Conservation (phyloP, 495 filamentous ascomycete species). For the Rhypophila decipiens region DNA sequence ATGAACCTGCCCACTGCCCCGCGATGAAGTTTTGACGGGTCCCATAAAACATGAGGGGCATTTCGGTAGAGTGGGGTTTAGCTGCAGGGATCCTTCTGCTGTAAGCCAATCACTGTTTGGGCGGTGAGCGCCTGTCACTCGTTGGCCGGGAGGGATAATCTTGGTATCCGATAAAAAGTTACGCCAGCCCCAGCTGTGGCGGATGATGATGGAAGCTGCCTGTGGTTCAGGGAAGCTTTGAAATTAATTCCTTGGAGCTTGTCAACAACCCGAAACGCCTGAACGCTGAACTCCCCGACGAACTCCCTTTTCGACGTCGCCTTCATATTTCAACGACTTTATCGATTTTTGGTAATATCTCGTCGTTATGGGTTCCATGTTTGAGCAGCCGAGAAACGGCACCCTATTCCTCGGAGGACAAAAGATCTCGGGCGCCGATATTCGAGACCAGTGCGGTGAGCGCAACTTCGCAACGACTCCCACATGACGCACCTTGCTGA, state of each 20-base stretch:
- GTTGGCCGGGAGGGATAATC: slow-evolving; percentile 23
- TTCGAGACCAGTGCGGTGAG: slow-evolving; percentile 91
- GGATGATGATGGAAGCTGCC: slow-evolving; percentile 6
- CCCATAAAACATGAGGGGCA: slow-evolving; percentile 19
- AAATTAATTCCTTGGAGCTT: slow-evolving; percentile 20
- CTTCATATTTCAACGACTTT: not conserved
- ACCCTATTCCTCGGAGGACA: slow-evolving; percentile 86
- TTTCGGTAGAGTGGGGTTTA: slow-evolving; percentile 6
- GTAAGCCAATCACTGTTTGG: not conserved
- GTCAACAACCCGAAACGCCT: slow-evolving; percentile 17
- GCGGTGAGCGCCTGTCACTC: not conserved
- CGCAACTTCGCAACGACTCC: too few species aligned
- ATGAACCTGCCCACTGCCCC: too few species aligned
- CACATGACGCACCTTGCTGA: not conserved
- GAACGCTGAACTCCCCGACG: too few species aligned
- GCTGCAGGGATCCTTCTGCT: slow-evolving; percentile 4
- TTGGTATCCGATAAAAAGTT: slow-evolving; percentile 28
- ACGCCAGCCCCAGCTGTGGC: slow-evolving; percentile 3
- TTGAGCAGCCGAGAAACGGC: slow-evolving; percentile 82
- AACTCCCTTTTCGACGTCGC: slow-evolving; percentile 1
- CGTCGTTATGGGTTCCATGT: slow-evolving; percentile 72
- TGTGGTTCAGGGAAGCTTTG: slow-evolving; percentile 3
- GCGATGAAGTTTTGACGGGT: not conserved
- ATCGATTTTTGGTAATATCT: slow-evolving; percentile 3
- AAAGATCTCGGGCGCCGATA: slow-evolving; percentile 93